These are phyloP conservation scores for Aspergillus cavernicola DNA, from an alignment of 495 filamentous ascomycete species.

Conservation along the genomic window DNA sequence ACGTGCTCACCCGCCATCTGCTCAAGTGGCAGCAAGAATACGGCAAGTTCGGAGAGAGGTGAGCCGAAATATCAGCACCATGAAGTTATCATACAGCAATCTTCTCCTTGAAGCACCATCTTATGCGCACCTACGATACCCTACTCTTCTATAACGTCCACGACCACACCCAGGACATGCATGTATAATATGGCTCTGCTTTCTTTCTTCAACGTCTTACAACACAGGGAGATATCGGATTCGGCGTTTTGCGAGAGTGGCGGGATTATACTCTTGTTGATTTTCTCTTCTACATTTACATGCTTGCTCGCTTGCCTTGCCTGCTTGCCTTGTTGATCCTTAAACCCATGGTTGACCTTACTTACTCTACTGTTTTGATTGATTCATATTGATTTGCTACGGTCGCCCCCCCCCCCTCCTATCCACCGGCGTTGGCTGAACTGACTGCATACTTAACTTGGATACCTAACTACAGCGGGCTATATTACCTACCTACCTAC, in stretches of 20 bases:
- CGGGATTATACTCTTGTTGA: too few relatives aligned
- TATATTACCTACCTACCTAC: not conserved
- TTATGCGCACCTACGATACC: constrained; percentile 21
- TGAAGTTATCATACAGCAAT: constrained; percentile 2
- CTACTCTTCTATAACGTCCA: constrained; percentile 11
- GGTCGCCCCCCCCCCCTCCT: too few relatives aligned
- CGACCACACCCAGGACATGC: constrained; percentile 5
- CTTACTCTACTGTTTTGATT: too few relatives aligned
- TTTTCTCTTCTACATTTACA: not conserved
- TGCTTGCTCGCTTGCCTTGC: not conserved
- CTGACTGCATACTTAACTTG: not conserved
- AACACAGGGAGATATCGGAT: too few relatives aligned
- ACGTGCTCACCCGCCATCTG: constrained; percentile 67
- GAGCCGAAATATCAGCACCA: constrained; percentile 10
- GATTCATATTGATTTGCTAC: too few relatives aligned
- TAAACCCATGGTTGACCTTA: too few relatives aligned
- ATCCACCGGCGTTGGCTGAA: constrained; percentile 2
- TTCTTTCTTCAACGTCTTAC: constrained; percentile 8
- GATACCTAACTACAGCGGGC: not conserved
- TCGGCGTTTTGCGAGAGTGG: constrained; percentile 15
- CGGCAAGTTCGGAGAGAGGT: constrained; percentile 52
- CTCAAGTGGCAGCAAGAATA: constrained; percentile 73
- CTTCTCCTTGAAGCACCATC: not conserved
- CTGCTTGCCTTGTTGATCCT: not conserved
- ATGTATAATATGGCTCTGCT: constrained; percentile 22